Evolutionary conservation across 2,329 filamentous ascomycete species (phyloP).

Genomic region (Geosmithia putterillii): DNA sequence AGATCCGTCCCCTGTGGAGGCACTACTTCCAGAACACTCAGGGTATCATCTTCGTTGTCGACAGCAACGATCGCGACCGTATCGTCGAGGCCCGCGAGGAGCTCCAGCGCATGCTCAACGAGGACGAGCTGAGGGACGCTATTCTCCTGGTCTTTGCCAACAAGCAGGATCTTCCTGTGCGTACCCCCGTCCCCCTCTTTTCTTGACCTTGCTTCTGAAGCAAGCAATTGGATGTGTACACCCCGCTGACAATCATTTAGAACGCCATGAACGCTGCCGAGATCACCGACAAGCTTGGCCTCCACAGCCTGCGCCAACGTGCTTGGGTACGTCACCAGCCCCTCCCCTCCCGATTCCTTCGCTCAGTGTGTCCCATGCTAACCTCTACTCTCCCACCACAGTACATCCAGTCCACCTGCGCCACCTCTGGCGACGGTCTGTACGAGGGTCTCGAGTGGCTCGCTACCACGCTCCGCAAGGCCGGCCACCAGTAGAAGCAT

Average conservation of each 20-base stretch:
- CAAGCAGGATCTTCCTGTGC: conserved; percentile 97
- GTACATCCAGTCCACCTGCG: conserved; percentile 99
- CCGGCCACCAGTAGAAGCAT: conserved; percentile 46
- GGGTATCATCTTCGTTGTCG: conserved; percentile 99
- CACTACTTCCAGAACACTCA: conserved; percentile 99
- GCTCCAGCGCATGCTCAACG: conserved; percentile 95
- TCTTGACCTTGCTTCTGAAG: neutral
- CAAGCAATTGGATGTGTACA: neutral
- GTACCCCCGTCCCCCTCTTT: conserved; percentile 21
- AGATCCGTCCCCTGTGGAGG: conserved; percentile 98
- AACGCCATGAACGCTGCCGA: conserved; percentile 99
- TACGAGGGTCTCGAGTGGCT: conserved; percentile 98
- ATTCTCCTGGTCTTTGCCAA: conserved; percentile 97
- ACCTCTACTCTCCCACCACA: conserved; percentile 21
- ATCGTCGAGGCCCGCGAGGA: conserved; percentile 95
- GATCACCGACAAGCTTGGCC: conserved; percentile 99
- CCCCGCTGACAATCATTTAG: conserved; percentile 28
- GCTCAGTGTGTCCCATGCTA: conserved; percentile 3
- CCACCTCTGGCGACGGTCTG: conserved; percentile 96
- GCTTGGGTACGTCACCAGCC: conserved; percentile 68
- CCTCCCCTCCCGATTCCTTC: conserved; percentile 2
- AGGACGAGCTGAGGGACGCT: conserved; percentile 96
- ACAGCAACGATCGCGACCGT: conserved; percentile 97
- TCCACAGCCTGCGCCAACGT: conserved; percentile 97
- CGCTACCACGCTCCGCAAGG: conserved; percentile 71